Evolutionary conservation across 768 basidiomycete species (phyloP).

Genomic region (Butyriboletus loyo): DNA sequence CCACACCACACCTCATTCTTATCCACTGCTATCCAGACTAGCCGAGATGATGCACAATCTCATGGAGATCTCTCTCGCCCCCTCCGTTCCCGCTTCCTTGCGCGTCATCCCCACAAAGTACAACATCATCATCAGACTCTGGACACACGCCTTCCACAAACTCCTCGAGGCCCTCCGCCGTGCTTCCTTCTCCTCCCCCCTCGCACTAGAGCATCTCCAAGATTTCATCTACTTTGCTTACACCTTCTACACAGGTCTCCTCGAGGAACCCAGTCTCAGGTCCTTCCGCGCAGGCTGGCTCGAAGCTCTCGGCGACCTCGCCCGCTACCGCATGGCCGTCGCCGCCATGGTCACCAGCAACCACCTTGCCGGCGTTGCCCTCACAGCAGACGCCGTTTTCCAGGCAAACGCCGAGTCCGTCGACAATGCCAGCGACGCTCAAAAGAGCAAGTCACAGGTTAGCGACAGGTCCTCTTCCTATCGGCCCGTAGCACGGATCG

Average conservation of each 20-base stretch:
- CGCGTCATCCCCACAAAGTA: slow-evolving; percentile 91
- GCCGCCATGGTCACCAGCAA: slow-evolving; percentile 72
- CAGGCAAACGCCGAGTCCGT: slow-evolving; percentile 38
- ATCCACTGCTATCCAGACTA: slow-evolving; percentile 50
- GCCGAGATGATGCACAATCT: slow-evolving; percentile 90
- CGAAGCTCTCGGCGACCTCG: slow-evolving; percentile 94
- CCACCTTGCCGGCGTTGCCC: slow-evolving; percentile 37
- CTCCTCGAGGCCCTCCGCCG: slow-evolving; percentile 88
- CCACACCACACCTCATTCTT: background rate
- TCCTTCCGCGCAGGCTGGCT: slow-evolving; percentile 85
- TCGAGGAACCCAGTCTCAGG: slow-evolving; percentile 73
- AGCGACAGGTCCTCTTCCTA: slow-evolving; percentile 39
- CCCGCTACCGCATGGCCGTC: slow-evolving; percentile 93
- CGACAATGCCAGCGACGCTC: slow-evolving; percentile 18
- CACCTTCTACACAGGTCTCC: slow-evolving; percentile 84
- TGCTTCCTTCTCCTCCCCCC: slow-evolving; percentile 62
- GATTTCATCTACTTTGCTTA: slow-evolving; percentile 96
- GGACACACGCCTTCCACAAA: slow-evolving; percentile 89
- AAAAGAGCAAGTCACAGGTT: slow-evolving; percentile 37
- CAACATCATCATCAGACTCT: slow-evolving; percentile 91
- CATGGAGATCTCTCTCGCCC: slow-evolving; percentile 79
- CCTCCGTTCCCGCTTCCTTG: slow-evolving; percentile 82
- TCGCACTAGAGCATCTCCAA: slow-evolving; percentile 85
- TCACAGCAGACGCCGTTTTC: slow-evolving; percentile 58
- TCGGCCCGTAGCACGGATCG: slow-evolving; percentile 51